Conservation (phyloP, 108 stramenopile species). For the Nitzschia sp. region DNA sequence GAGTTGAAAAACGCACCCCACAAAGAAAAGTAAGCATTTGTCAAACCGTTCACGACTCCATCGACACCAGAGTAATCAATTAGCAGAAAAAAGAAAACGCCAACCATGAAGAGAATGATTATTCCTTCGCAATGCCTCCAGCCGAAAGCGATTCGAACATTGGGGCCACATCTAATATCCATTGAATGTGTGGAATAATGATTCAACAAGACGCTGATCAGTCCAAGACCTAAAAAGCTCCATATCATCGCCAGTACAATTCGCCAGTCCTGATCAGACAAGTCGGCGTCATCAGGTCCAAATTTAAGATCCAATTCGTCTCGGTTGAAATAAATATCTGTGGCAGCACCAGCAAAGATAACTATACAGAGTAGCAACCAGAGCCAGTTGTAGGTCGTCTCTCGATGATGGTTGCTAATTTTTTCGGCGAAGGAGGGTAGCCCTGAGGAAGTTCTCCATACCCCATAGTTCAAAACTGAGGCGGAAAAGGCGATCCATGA, state of each 20-base stretch:
- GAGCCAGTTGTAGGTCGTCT: conserved; percentile 46
- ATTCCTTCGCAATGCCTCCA: conserved; percentile 48
- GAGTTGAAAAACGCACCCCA: conserved; percentile 58
- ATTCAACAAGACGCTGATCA: conserved; percentile 35
- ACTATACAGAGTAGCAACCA: conserved; percentile 37
- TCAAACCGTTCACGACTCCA: conserved; percentile 50
- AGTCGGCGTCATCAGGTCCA: conserved; percentile 15
- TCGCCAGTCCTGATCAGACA: conserved; percentile 33
- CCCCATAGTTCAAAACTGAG: conserved; percentile 34
- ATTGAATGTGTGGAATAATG: conserved; percentile 17
- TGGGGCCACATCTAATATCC: conserved; percentile 9
- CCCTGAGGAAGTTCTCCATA: conserved; percentile 53
- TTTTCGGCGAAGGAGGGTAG: conserved; percentile 29
- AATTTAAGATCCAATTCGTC: conserved; percentile 21
- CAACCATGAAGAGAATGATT: conserved; percentile 23
- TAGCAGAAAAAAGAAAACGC: conserved; percentile 35
- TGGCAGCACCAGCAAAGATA: conserved; percentile 36
- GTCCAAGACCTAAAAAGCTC: conserved; percentile 32
- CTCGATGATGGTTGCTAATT: conserved; percentile 31
- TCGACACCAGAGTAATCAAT: conserved; percentile 46
- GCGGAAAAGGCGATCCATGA: conserved; percentile 62
- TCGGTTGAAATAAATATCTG: conserved; percentile 50
- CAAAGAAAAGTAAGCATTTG: conserved; percentile 47
- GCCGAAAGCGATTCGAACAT: conserved; percentile 25
- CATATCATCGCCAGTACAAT: conserved; percentile 36